Base-by-base conservation (phyloP, 148 eudicot genomes). In the Rhododendron griersonianum region DNA sequence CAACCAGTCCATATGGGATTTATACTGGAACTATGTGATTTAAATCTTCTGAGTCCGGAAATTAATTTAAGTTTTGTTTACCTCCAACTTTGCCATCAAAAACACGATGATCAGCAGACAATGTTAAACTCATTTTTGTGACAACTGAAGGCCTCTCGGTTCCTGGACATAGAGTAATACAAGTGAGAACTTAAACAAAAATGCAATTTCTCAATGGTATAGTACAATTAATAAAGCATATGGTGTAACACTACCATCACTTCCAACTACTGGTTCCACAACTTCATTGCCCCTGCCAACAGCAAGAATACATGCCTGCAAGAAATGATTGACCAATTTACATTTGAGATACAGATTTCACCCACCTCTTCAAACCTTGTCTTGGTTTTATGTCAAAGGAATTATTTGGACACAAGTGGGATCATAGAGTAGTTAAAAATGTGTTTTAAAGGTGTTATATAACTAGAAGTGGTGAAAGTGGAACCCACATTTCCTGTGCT, bases 61-160 rank as follows among this genome's bases (percentile, higher is more conserved):
- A 63, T 50, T 71, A 82, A 41, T 81, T 45, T 65, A 87, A 79
- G 30, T 48, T 25, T 78, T 84, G 81, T 87, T 87, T 85, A 97
- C 99, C 98, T 93, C 94, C 98, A 87, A 94, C 94, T 91, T 93
- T 92, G 76, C 99, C 98, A 89, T 97, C 96, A 89, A 93, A 97
- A 87, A 97, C 95, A 86, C 98, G 99, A 88, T 97, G 98, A 92
- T 97, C 99, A 74, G 99, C 98, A 7, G 99, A 97, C 86, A 97
- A 86, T 28, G 99, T 94, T 87, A 97, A 89, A 85, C 86, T 93
- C 98, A 97, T 97, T 91, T 94, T 94, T 77, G 94, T 94, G 78
- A 97, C 93, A 59, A 90, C 91, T 9, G 88, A 92, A 84, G 95
- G 95, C 85, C 89, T 94, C 91, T 93, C 98, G 21, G 83, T 82